A percentile compares a stretch with the other conserved stretches of the same genome.
Conservation (phyloP, 257 asterid genomes). For the Capsicum baccatum region DNA sequence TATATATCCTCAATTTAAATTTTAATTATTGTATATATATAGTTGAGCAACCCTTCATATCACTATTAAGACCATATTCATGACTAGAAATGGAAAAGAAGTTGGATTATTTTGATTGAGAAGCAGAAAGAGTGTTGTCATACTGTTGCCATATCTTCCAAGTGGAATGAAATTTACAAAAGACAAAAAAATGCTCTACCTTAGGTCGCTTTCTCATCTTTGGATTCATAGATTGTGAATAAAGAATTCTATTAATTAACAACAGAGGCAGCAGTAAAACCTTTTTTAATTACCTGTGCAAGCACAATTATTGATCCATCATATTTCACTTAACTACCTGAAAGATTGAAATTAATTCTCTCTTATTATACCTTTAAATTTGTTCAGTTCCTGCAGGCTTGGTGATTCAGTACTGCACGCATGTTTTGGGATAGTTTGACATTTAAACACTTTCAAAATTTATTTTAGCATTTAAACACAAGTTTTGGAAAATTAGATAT, state of each 20-base stretch:
- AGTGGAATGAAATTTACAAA: neutral
- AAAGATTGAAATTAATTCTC: neutral
- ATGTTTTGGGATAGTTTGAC: too few relatives aligned
- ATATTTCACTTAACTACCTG: neutral
- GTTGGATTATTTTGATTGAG: neutral
- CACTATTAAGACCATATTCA: neutral
- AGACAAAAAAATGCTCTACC: conserved; percentile 18
- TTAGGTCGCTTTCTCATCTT: conserved; percentile 2
- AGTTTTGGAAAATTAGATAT: too few relatives aligned
- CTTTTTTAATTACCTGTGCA: neutral
- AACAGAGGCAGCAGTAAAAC: neutral
- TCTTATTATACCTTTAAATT: neutral
- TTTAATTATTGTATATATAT: neutral
- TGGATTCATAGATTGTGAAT: neutral
- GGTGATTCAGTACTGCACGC: too few relatives aligned
- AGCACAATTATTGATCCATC: neutral
- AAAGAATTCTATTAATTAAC: neutral
- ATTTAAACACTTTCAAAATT: too few relatives aligned
- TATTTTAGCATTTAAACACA: too few relatives aligned
- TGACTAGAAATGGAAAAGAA: neutral
- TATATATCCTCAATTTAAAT: neutral
- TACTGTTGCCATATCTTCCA: conserved; percentile 18
- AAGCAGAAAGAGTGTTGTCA: conserved; percentile 33
- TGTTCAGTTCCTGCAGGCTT: neutral
- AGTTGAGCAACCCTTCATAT: neutral